phyloP scores from a whole-genome alignment of 305 asterid species.

The Solanum hybrid region DNA sequence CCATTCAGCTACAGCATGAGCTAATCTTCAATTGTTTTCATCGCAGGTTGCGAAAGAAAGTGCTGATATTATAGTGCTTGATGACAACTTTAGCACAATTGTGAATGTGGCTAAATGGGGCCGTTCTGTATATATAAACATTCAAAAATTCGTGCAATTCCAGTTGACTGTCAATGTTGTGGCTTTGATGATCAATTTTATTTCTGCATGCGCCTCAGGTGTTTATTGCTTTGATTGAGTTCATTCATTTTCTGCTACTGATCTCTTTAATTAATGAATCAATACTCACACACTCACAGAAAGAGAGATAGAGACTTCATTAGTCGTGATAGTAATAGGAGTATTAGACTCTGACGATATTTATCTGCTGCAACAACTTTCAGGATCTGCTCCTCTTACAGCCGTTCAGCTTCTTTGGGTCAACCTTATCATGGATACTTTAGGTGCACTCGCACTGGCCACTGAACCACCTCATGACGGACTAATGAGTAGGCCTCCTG shows the following conservation, averaged over 20 bases:
- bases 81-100: constrained; percentile 86
- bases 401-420: constrained; percentile 99
- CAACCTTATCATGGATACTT: constrained; percentile 94
- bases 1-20: not conserved
- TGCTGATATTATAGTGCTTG: constrained; percentile 88
- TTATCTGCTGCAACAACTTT: not conserved
- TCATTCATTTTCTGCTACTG: not conserved
- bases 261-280: not conserved
- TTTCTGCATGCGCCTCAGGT: constrained; percentile 88
- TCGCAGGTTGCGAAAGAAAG: constrained; percentile 92
- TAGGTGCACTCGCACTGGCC: constrained; percentile 96
- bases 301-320: not conserved
- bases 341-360: not conserved
- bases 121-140: constrained; percentile 90
- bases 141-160: constrained; percentile 94
- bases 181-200: constrained; percentile 83
- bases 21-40: not conserved
- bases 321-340: not conserved
- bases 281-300: not conserved
- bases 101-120: constrained; percentile 98
- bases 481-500: constrained; percentile 83
- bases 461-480: constrained; percentile 94
- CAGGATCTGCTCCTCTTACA: constrained; percentile 97
- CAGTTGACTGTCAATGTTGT: constrained; percentile 92
- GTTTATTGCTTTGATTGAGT: not conserved